Evolutionary conservation across 805 yeast genomes (phyloP), one percentile per base, ranked within the genome.

Genomic region (Cyberlindnera mycetangii): DNA sequence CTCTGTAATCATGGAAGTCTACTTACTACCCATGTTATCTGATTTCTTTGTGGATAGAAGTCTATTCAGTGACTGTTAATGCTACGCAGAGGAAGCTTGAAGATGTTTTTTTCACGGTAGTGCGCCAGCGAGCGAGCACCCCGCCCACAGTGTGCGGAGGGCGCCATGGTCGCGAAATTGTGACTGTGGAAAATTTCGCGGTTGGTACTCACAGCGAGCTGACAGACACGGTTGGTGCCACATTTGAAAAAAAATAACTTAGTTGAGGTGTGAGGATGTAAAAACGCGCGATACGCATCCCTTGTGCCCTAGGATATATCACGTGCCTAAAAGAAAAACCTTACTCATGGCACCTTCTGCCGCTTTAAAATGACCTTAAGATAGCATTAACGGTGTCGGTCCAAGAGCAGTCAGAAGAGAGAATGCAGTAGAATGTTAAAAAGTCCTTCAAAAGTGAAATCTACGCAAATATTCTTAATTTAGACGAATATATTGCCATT

Each of bases 1-100:
- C 32, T 24, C 38, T 31, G 34, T 31, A 17, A n/a, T 15, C 37
- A 37, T 37, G 41, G 44, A 49, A 32, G 34, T 59, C 62, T 76
- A 81, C 88, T 74, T 81, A 81, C 88, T 81, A 78, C 85, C 74
- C 88, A 81, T 81, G 73, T 68, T 79, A 71, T 32, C 39, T 39
- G 22, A n/a, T 42, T 45, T 22, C 12, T 37, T 24, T 49, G 50
- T 48, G 47, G 35, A 34, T 39, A 22, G 14, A 22, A 37, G 15
- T 18, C 33, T 30, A 37, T 27, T 19, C 24, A 21, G 17, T 21
- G 39, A 33, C 35, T 27, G 33, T 34, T 25, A 42, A 31, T 36
- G 33, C 39, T 38, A 37, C 39, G 15, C 37, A 25, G 36, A 25
- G 42, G 40, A 41, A 32, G 41, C 48, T 47, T 47, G 45, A 47